phyloP scores from a whole-genome alignment of 768 basidiomycete genomes.

The Asterophora parasitica region DNA sequence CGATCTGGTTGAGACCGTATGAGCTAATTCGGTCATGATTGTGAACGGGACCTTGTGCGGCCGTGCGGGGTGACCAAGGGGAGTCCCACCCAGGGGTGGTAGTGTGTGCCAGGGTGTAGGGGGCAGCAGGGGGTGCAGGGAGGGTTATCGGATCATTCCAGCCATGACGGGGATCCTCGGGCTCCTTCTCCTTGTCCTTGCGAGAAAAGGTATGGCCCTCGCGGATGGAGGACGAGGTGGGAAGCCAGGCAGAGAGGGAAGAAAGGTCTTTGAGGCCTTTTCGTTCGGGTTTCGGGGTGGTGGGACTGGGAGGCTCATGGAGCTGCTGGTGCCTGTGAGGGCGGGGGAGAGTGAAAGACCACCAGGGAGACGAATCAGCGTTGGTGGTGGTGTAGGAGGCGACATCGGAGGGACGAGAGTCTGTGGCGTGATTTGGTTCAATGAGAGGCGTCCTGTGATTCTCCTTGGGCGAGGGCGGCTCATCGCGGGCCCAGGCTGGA shows the following conservation, averaged over 20 bases:
- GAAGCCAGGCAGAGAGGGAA: slow-evolving; percentile 51
- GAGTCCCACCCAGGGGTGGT: slow-evolving; percentile 63
- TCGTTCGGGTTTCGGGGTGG: slow-evolving; percentile 26
- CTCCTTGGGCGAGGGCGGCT: slow-evolving; percentile 67
- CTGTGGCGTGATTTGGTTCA: slow-evolving; percentile 27
- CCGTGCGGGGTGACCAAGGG: slow-evolving; percentile 53
- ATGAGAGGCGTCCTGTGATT: slow-evolving; percentile 27
- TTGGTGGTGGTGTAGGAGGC: slow-evolving; percentile 48
- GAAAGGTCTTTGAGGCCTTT: slow-evolving; percentile 38
- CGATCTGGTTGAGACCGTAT: slow-evolving; percentile 25
- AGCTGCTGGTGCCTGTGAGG: slow-evolving; percentile 23
- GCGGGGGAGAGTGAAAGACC: slow-evolving; percentile 65
- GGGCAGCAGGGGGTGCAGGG: slow-evolving; percentile 32
- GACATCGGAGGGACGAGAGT: slow-evolving; percentile 46
- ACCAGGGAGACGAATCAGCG: slow-evolving; percentile 58
- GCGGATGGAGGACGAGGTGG: slow-evolving; percentile 32
- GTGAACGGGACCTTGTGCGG: slow-evolving; percentile 34
- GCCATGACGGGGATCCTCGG: slow-evolving; percentile 20
- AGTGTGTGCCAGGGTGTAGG: slow-evolving; percentile 51
- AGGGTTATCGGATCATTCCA: slow-evolving; percentile 30
- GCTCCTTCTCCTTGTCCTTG: slow-evolving; percentile 29
- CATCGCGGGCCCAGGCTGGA: slow-evolving; percentile 80
- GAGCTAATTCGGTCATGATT: slow-evolving; percentile 21
- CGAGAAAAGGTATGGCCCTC: slow-evolving; percentile 31
- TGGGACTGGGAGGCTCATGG: slow-evolving; percentile 14